Conservation (phyloP, 2,329 filamentous ascomycete species). For the Talaromyces sp. region DNA sequence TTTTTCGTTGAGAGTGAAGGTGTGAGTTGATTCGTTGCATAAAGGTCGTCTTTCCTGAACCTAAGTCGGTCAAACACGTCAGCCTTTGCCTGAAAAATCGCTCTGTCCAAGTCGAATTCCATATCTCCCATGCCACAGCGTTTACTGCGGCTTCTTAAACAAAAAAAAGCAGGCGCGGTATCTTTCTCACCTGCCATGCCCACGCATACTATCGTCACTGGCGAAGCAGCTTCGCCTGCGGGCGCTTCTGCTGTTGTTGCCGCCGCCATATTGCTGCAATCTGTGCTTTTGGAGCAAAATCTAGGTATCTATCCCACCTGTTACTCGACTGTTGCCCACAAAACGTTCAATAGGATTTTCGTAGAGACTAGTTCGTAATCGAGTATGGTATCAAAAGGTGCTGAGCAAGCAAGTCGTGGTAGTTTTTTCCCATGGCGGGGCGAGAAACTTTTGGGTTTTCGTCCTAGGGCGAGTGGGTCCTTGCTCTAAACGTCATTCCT, state of each 20-base stretch:
- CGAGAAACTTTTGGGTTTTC: slow-evolving; percentile 23
- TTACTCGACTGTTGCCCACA: background rate
- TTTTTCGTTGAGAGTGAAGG: slow-evolving; percentile 73
- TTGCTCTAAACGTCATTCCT: slow-evolving; percentile 15
- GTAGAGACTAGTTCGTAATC: background rate
- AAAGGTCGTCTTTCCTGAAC: slow-evolving; percentile 98
- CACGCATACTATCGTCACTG: slow-evolving; percentile 84
- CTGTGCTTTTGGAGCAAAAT: background rate
- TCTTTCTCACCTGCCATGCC: slow-evolving; percentile 78
- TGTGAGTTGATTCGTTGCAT: slow-evolving; percentile 98
- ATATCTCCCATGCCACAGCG: background rate
- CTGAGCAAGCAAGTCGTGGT: slow-evolving; percentile 7
- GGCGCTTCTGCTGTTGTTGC: slow-evolving; percentile 27
- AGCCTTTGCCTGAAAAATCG: background rate
- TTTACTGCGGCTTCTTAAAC: background rate
- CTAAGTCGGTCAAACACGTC: slow-evolving; percentile 39
- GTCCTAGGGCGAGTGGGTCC: slow-evolving; percentile 18
- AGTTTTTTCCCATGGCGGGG: slow-evolving; percentile 25
- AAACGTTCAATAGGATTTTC: background rate
- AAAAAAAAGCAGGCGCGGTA: slow-evolving; percentile 1
- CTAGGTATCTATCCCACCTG: background rate
- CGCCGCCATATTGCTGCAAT: slow-evolving; percentile 3
- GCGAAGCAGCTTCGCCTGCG: slow-evolving; percentile 39
- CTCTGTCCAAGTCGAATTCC: background rate
- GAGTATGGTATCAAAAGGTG: background rate